Evolutionary conservation across 2,329 filamentous ascomycete species (phyloP).

Genomic region (Calonectria ilicicola): DNA sequence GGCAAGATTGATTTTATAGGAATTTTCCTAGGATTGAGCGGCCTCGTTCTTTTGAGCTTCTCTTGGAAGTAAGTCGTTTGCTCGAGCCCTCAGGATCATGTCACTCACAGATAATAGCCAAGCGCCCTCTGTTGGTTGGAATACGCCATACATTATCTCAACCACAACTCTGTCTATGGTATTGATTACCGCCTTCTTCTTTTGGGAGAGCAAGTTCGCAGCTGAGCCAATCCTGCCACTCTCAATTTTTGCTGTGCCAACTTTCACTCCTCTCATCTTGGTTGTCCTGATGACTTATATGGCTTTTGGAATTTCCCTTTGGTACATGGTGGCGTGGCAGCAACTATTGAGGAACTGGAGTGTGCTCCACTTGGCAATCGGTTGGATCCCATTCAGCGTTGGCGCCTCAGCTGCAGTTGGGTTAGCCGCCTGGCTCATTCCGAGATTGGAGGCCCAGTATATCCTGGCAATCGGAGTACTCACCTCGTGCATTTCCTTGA

Average conservation of each 20-base stretch:
- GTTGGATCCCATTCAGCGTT: slow-evolving; percentile 55
- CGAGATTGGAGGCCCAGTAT: slow-evolving; percentile 58
- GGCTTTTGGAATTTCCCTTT: slow-evolving; percentile 59
- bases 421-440: slow-evolving; percentile 59
- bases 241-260: slow-evolving; percentile 57
- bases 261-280: slow-evolving; percentile 56
- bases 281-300: slow-evolving; percentile 60
- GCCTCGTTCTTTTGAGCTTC: slow-evolving; percentile 62
- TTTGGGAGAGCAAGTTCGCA: slow-evolving; percentile 57
- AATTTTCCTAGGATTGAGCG: slow-evolving; percentile 50
- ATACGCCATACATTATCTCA: slow-evolving; percentile 53
- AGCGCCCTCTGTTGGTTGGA: slow-evolving; percentile 60
- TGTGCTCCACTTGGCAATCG: slow-evolving; percentile 51
- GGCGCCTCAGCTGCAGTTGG: slow-evolving; percentile 44
- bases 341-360: slow-evolving; percentile 54
- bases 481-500: not conserved
- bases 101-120: slow-evolving; percentile 30
- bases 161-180: slow-evolving; percentile 51
- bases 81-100: not conserved
- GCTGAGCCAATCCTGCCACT: slow-evolving; percentile 59
- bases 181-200: slow-evolving; percentile 46
- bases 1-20: slow-evolving; percentile 51
- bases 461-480: slow-evolving; percentile 58
- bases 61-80: slow-evolving; percentile 57
- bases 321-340: slow-evolving; percentile 61